These are phyloP conservation scores for Calonectria montana DNA, from an alignment of 2,329 filamentous ascomycete species.

Conservation along the genomic window DNA sequence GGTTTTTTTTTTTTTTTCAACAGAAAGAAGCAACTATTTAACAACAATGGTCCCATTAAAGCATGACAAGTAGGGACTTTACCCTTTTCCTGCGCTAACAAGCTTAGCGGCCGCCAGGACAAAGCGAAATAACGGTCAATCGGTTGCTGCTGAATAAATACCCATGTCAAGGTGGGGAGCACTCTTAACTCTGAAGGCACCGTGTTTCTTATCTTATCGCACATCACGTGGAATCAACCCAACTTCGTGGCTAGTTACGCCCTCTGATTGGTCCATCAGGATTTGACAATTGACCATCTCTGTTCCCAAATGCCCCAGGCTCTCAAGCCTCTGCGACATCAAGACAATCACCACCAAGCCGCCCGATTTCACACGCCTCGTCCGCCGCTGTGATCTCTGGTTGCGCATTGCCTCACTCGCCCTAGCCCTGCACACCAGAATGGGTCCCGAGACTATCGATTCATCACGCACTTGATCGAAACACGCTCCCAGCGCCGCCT, in stretches of 20 bases:
- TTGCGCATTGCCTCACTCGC: conserved; percentile 21
- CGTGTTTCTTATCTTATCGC: conserved; percentile 34
- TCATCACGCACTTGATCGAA: conserved; percentile 28
- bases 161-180: conserved; percentile 1
- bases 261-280: conserved; percentile 34
- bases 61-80: background rate
- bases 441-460: conserved; percentile 27
- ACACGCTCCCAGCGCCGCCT: conserved; percentile 18
- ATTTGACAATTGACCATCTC: conserved; percentile 38
- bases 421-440: conserved; percentile 24
- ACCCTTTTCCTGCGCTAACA: background rate
- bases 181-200: background rate
- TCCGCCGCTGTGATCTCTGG: conserved; percentile 22
- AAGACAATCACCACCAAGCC: conserved; percentile 32
- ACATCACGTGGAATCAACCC: conserved; percentile 36
- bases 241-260: background rate
- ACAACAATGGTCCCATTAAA: background rate
- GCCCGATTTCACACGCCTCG: conserved; percentile 18
- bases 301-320: conserved; percentile 37
- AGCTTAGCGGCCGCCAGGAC: conserved; percentile 1
- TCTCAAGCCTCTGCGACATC: conserved; percentile 33
- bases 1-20: background rate
- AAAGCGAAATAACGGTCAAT: background rate
- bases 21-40: background rate
- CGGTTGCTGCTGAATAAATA: background rate